Base-by-base conservation (phyloP, 805 yeast genomes). In the Maudiozyma serrabonitensis region DNA sequence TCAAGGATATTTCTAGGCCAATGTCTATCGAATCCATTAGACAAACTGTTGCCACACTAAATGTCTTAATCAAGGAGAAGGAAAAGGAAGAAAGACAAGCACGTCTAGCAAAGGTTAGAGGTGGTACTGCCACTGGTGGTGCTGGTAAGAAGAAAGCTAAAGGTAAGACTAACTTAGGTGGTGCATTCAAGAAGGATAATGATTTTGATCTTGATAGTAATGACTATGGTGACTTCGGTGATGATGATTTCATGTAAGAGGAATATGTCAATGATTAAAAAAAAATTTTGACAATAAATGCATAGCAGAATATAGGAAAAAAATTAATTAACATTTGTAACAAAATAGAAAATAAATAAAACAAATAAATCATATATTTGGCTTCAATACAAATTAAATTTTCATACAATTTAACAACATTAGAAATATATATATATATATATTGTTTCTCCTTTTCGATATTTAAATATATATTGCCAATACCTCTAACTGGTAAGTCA, bases 61-160 rank as follows among this genome's bases (percentile, higher is more conserved):
- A 80, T 57, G 91, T 90, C 4, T 67, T 83, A 49, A 73, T 84
- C 54, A 89, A 84, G 61, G 95, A 89, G 50, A 91, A 91, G 71
- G 88, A 83, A 68, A 84, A 82, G 64, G 84, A 84, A 49, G 98
- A 91, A 71, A 87, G 97, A 74, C 86, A 80, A 61, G 88, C 86
- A 25, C 81, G 96, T 67, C 71, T 86, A 60, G 79, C 84, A 58
- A 84, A 82, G 65, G 70, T 67, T 43, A 75, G 87, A 49, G 91
- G 93, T 54, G 93, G 91, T 55, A 85, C 95, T 26, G 80, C 91
- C 39, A 79, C 87, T 23, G 95, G 95, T 60, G 96, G 96, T 65
- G 93, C 95, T 38, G 95, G 95, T 69, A 89, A 90, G 78, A 84
- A 85, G 80, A 91, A 90, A 80, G 96, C 88, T 51, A 84, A 85